phyloP scores from a whole-genome alignment of 83 land plant genomes.

The Larix sibirica region DNA sequence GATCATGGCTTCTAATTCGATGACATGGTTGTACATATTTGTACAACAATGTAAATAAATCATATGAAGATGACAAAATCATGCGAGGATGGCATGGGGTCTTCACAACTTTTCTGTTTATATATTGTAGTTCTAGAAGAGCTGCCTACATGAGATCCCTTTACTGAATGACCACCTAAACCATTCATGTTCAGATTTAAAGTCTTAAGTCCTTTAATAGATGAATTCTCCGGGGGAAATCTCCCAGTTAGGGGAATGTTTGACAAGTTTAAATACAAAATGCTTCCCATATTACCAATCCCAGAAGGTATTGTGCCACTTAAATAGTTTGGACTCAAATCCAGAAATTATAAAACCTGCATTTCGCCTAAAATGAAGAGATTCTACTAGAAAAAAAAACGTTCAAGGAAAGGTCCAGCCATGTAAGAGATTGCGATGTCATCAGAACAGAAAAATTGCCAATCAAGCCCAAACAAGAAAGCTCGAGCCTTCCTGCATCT shows the following conservation, averaged over 20 bases:
- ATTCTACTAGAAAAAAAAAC: conserved; percentile 37
- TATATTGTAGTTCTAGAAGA: too few species aligned
- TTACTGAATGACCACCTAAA: too few species aligned
- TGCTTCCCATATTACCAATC: conserved; percentile 34
- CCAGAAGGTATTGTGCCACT: conserved; percentile 37
- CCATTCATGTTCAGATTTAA: conserved; percentile 35
- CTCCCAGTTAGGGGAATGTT: conserved; percentile 40
- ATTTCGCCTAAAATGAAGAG: conserved; percentile 35
- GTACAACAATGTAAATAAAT: too few species aligned
- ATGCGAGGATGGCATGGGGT: too few species aligned
- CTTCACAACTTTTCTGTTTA: too few species aligned
- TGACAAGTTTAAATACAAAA: conserved; percentile 50
- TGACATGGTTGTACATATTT: too few species aligned
- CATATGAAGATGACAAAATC: too few species aligned
- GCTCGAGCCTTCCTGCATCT: conserved; percentile 56
- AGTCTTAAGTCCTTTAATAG: conserved; percentile 28
- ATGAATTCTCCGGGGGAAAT: conserved; percentile 41
- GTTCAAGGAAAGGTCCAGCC: conserved; percentile 60
- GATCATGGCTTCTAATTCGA: too few species aligned
- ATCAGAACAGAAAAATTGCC: conserved; percentile 57
- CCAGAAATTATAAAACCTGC: conserved; percentile 45
- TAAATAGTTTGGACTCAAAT: conserved; percentile 59
- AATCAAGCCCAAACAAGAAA: conserved; percentile 36
- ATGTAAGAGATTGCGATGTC: conserved; percentile 34
- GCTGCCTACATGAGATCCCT: too few species aligned